Percentiles rank a stretch among this genome's conserved stretches.
phyloP scores from a whole-genome alignment of 495 filamentous ascomycete genomes.

The Daldinia concentrica region DNA sequence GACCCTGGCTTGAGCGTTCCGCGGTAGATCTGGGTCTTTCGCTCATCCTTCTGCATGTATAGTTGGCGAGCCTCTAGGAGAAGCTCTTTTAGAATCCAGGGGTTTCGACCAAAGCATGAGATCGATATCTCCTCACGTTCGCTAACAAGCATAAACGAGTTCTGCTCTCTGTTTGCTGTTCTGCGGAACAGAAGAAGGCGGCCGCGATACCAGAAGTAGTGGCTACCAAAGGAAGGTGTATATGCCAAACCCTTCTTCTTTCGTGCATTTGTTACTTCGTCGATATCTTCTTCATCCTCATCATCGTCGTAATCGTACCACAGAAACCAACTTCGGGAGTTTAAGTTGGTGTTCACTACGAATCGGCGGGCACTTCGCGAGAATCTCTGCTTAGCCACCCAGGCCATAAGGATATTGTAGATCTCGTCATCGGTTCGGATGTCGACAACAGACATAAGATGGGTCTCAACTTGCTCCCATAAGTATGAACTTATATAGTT shows the following conservation, averaged over 20 bases:
- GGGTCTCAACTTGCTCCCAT: slow-evolving; percentile 52
- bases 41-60: slow-evolving; percentile 67
- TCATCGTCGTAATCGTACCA: slow-evolving; percentile 53
- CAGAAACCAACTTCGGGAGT: slow-evolving; percentile 58
- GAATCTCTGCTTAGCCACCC: slow-evolving; percentile 70
- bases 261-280: slow-evolving; percentile 40
- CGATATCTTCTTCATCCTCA: slow-evolving; percentile 59
- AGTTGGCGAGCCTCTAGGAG: slow-evolving; percentile 68
- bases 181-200: slow-evolving; percentile 66
- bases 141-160: slow-evolving; percentile 44
- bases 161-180: slow-evolving; percentile 45
- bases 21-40: slow-evolving; percentile 73
- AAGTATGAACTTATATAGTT: slow-evolving; percentile 60
- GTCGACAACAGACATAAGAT: slow-evolving; percentile 68
- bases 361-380: slow-evolving; percentile 66
- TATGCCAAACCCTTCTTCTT: slow-evolving; percentile 70
- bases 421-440: slow-evolving; percentile 73
- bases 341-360: slow-evolving; percentile 68
- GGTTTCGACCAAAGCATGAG: slow-evolving; percentile 72
- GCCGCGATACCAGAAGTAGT: slow-evolving; percentile 72
- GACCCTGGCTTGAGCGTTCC: slow-evolving; percentile 53
- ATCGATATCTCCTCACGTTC: slow-evolving; percentile 69
- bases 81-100: slow-evolving; percentile 70
- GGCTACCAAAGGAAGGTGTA: slow-evolving; percentile 70
- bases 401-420: slow-evolving; percentile 75